Evolutionary conservation across 352 stramenopile species (phyloP), one percentile per base, ranked within the genome.

Genomic region (Globisporangium nodosum): DNA sequence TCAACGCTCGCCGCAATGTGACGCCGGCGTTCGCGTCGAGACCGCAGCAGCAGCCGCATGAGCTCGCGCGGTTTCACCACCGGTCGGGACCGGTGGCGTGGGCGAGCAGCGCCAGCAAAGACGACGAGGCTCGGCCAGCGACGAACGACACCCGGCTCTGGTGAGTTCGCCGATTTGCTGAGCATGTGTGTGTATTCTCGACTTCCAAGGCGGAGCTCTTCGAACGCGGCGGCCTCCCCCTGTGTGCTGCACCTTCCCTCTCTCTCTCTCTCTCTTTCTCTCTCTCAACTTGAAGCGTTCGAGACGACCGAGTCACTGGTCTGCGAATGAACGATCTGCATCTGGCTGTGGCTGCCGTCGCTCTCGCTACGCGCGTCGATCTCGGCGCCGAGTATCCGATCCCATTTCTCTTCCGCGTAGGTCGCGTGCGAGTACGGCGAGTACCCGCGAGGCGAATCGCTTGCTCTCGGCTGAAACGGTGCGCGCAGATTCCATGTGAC

Each of bases 321-420:
- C 46, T 65, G 45, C n/a, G 52, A 60, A 37, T 54, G 35, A 4
- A 43, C 49, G 39, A 49, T 43, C 46, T 60, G 46, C 43, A 56
- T 60, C 37, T 54, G 52, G 40, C 52, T 59, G 21, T 47, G 39
- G 43, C 45, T 54, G 9, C 35, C 52, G 20, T 20, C 56, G 35
- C 39, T 33, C 16, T 49, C 61, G 21, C 51, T 60, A 9, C 48
- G 46, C 13, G 57, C 53, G 31, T 72, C 66, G 16, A 81, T 56
- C 49, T 86, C 68, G 11, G 46, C 56, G 21, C 63, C 72, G 31
- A 90, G 66, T 51, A 90, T 90, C 30, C 71, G 72, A 63, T 90
- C 81, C 81, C 81, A 90, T 60, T 90, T 90, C 50, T 87, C 78
- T 66, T 90, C 81, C 3, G 69, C 76, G 33, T 48, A 74, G 0